Evolutionary conservation across 2,329 filamentous ascomycete species (phyloP).

Genomic region (Claviceps arundinis): DNA sequence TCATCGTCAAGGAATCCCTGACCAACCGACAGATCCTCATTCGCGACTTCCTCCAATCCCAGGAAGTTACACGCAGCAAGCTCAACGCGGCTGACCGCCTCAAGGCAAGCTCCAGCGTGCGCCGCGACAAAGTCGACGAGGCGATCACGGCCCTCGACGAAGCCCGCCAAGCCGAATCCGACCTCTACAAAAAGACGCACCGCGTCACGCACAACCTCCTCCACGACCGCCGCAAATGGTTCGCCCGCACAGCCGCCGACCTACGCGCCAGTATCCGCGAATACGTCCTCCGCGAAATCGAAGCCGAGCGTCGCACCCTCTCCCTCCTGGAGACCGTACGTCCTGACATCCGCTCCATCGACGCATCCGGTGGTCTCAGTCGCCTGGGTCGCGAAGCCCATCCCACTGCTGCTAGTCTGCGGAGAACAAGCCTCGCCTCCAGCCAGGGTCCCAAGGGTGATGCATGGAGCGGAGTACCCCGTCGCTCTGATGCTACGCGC

Average conservation of each 20-base stretch:
- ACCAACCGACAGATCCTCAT: conserved; percentile 96
- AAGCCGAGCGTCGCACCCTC: conserved; percentile 82
- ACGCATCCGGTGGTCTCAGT: conserved; percentile 78
- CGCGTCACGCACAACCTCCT: conserved; percentile 82
- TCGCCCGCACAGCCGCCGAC: conserved; percentile 72
- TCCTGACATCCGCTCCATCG: conserved; percentile 85
- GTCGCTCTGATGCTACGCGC: conserved; percentile 65
- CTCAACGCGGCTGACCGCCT: conserved; percentile 77
- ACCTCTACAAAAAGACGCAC: conserved; percentile 73
- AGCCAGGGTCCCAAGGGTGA: conserved; percentile 97
- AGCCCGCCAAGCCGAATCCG: conserved; percentile 66
- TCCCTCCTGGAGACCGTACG: conserved; percentile 88
- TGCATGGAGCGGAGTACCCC: conserved; percentile 88
- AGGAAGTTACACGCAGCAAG: conserved; percentile 71
- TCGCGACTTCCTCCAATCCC: conserved; percentile 82
- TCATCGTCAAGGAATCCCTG: conserved; percentile 95
- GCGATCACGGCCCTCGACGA: conserved; percentile 87
- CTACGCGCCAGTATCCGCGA: conserved; percentile 74
- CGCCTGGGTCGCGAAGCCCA: conserved; percentile 81
- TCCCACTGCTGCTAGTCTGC: conserved; percentile 44
- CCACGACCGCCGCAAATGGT: conserved; percentile 83
- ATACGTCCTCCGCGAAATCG: conserved; percentile 88
- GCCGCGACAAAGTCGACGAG: conserved; percentile 92
- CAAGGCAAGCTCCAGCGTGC: conserved; percentile 74
- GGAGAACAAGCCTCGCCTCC: conserved; percentile 65